Base-by-base conservation (phyloP, 2,329 filamentous ascomycete species). In the Fusarium nanum region DNA sequence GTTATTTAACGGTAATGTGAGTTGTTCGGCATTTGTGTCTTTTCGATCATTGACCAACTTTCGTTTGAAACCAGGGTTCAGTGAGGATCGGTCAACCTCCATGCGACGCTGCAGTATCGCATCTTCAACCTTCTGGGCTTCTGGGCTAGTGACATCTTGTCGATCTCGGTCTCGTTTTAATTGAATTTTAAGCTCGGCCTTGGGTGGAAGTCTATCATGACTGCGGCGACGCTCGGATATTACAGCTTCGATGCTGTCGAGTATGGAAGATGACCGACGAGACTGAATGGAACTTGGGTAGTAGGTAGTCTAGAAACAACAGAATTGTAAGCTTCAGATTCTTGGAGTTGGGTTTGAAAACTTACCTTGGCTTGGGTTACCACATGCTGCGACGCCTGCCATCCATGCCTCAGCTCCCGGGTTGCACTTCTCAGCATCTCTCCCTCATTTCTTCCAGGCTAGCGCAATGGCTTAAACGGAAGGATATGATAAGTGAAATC, bases 351-450 rank as follows among this genome's bases (percentile, higher is more conserved):
- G 47, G 45, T 56, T 58, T 11, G 14, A 59, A 55, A 45, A 58
- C 66, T 34, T 67, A 79, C 77, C 67, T 71, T 66, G 64, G 56
- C 56, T 54, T 67, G 52, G 47, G 48, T 56, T 53, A 69, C 64
- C 60, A 67, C 64, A 61, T 74, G 59, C 63, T 68, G 71, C 66
- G 68, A 69, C 66, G 64, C 59, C 58, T 64, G 74, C 73, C 74
- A 77, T 70, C 71, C 70, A 68, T 67, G 74, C 61, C 70, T 70
- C 74, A 79, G 71, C 76, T 77, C 73, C 74, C 76, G 73, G 68
- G 69, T 73, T 64, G 70, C 76, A 70, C 75, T 77, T 73, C 74
- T 76, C 71, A 80, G 76, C 79, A 81, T 81, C 66, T 67, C 76
- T 78, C 78, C 74, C 66, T 77, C 78, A 80, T 81, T 62, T 68